These are phyloP conservation scores for Cercospora citrullina DNA, from an alignment of 2,329 filamentous ascomycete species.

Conservation along the genomic window DNA sequence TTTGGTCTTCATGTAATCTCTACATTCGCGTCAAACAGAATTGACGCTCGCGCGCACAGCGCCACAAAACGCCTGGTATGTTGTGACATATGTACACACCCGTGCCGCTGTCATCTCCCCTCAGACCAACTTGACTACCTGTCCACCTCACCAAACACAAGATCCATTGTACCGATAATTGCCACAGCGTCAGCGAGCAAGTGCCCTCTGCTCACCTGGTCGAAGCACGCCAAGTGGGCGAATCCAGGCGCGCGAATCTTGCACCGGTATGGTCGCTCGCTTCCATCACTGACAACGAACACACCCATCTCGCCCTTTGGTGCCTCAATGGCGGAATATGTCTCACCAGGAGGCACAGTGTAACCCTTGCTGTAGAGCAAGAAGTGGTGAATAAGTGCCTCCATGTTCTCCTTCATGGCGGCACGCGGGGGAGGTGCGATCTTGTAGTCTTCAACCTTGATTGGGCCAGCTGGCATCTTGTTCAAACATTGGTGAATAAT, in stretches of 20 bases:
- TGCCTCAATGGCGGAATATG: constrained; percentile 97
- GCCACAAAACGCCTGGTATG: constrained; percentile 17
- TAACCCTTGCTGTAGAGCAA: constrained; percentile 98
- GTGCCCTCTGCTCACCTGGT: constrained; percentile 89
- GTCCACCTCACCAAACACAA: constrained; percentile 67
- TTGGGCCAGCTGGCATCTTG: constrained; percentile 93
- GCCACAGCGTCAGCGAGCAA: constrained; percentile 94
- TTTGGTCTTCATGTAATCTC: constrained; percentile 2
- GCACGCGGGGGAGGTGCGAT: constrained; percentile 90
- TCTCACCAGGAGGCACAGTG: constrained; percentile 93
- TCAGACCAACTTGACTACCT: constrained; percentile 6
- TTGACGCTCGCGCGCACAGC: constrained; percentile 12
- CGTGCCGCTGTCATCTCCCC: background rate
- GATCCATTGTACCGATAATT: constrained; percentile 69
- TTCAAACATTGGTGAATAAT: constrained; percentile 99
- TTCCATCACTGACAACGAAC: constrained; percentile 92
- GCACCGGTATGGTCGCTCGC: constrained; percentile 93
- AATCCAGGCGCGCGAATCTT: constrained; percentile 97
- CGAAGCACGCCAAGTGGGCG: constrained; percentile 89
- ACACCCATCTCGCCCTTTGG: constrained; percentile 99
- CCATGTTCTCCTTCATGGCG: constrained; percentile 99
- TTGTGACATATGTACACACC: constrained; percentile 19
- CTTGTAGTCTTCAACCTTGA: constrained; percentile 99
- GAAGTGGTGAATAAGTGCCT: constrained; percentile 98
- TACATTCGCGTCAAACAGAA: constrained; percentile 7